Evolutionary conservation across 1,284 basidiomycete genomes (phyloP).

Genomic region (Trichosporon sp.): DNA sequence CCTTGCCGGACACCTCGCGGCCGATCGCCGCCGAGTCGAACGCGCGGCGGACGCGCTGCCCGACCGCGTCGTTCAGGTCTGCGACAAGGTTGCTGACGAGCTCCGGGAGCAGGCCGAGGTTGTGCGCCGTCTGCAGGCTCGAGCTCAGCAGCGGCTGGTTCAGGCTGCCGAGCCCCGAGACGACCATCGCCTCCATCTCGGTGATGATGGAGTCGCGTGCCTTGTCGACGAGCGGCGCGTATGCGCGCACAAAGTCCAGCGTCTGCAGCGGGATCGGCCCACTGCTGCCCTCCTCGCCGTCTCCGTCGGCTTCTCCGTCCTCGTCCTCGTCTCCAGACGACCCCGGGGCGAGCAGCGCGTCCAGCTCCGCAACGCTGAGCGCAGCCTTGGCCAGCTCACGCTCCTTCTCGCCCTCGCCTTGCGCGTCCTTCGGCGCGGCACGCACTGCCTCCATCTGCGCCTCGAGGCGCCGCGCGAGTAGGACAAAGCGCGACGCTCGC

Average conservation of each 20-base stretch:
- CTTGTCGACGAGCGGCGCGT: conserved; percentile 66
- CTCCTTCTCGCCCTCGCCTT: conserved; percentile 63
- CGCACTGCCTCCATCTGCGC: conserved; percentile 67
- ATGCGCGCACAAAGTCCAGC: conserved; percentile 63
- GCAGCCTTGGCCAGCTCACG: conserved; percentile 83
- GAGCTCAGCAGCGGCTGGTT: conserved; percentile 84
- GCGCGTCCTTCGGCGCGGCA: conserved; percentile 26
- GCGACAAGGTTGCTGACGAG: conserved; percentile 73
- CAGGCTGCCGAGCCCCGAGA: conserved; percentile 66
- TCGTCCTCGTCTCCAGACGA: background rate
- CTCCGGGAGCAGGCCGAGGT: conserved; percentile 75
- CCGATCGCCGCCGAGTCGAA: conserved; percentile 84
- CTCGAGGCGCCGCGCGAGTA: conserved; percentile 72
- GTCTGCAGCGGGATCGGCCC: conserved; percentile 55
- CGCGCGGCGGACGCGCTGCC: conserved; percentile 68
- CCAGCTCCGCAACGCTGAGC: conserved; percentile 78
- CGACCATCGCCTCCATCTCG: conserved; percentile 84
- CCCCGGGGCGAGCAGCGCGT: conserved; percentile 9
- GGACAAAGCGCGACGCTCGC: conserved; percentile 73
- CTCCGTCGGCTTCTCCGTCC: conserved; percentile 1
- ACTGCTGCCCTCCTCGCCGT: background rate
- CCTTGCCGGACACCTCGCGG: conserved; percentile 70
- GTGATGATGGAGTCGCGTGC: conserved; percentile 64
- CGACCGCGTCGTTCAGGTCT: conserved; percentile 79
- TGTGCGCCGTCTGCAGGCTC: conserved; percentile 90